Percentiles rank a stretch among this genome's conserved stretches.
These are phyloP conservation scores for Aspergillus homomorphus DNA, from an alignment of 495 filamentous ascomycete genomes.

Conservation along the genomic window DNA sequence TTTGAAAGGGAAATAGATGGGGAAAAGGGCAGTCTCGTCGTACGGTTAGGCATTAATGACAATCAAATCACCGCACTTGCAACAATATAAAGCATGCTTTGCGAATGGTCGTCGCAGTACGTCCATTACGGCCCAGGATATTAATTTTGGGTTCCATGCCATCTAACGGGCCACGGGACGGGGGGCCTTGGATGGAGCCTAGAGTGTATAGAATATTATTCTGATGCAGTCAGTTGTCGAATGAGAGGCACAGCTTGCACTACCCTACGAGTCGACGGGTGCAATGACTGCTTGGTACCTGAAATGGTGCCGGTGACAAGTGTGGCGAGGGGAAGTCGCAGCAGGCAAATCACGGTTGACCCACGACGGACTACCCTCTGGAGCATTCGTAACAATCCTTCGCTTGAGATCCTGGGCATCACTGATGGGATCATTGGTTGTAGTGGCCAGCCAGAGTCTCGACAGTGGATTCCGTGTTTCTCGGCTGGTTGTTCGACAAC, in stretches of 20 bases:
- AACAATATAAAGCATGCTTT: constrained; percentile 6
- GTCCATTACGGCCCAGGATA: constrained; percentile 3
- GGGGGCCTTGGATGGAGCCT: constrained; percentile 14
- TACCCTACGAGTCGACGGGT: not conserved
- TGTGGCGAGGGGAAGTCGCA: not conserved
- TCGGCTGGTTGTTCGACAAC: constrained; percentile 7
- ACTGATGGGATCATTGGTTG: constrained; percentile 11
- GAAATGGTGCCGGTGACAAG: not conserved
- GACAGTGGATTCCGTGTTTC: constrained; percentile 12
- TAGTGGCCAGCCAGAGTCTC: not conserved
- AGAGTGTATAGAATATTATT: constrained; percentile 9
- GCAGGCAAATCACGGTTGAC: constrained; percentile 6
- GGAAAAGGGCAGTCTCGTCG: constrained; percentile 2
- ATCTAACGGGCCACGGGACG: constrained; percentile 13
- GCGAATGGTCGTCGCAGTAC: constrained; percentile 5
- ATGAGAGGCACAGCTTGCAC: not conserved
- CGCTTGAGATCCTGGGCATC: constrained; percentile 12
- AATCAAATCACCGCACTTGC: constrained; percentile 8
- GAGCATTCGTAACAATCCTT: constrained; percentile 1
- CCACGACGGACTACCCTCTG: not conserved
- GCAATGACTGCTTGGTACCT: not conserved
- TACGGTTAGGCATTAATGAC: constrained; percentile 7
- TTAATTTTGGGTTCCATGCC: constrained; percentile 18
- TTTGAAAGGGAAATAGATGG: not conserved
- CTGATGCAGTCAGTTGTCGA: constrained; percentile 9